Evolutionary conservation across 2,329 filamentous ascomycete species (phyloP), one percentile per base, ranked within the genome.

Genomic region (Botrytis pseudocinerea): DNA sequence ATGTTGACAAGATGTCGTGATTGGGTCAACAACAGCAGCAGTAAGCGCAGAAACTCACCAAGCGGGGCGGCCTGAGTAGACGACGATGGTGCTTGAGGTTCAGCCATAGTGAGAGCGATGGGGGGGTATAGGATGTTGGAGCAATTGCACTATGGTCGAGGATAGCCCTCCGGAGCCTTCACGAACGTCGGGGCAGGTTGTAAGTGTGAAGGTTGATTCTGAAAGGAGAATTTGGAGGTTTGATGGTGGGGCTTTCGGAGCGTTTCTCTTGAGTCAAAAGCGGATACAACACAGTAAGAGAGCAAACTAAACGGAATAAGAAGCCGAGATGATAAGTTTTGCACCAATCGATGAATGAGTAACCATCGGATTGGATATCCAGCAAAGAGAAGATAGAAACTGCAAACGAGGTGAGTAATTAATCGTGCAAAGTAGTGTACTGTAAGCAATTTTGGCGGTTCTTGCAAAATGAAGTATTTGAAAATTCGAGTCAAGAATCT

Each of bases 11-110:
- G 46, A 75, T 73, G 71, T 51, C 64, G 72, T 69, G 73, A 75
- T 74, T 69, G 75, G 74, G 66, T 46, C 14, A 38, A 59, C 32
- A 59, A 74, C 65, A 59, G 25, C 59, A 73, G 70, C 70, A 73
- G 76, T 76, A 77, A 78, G 74, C 74, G 70, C 69, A 70, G 69
- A 64, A 46, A 79, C 76, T 74, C 76, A 79, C 78, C 76, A 75
- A 77, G 72, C 69, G 73, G 73, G 54, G 69, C 74, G 62, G 59
- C 72, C 66, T 73, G 71, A 64, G 74, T 68, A 38, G 65, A 70
- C 38, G 62, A 48, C 40, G 63, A 60, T 72, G 70, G 54, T 74
- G 70, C 70, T 76, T 73, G 73, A 76, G 74, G 46, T 65, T 59
- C 59, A 66, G 77, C 72, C 77, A 78, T 77, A 60, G 46, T 76